phyloP scores from a whole-genome alignment of 495 filamentous ascomycete genomes.

The Podospora comata region DNA sequence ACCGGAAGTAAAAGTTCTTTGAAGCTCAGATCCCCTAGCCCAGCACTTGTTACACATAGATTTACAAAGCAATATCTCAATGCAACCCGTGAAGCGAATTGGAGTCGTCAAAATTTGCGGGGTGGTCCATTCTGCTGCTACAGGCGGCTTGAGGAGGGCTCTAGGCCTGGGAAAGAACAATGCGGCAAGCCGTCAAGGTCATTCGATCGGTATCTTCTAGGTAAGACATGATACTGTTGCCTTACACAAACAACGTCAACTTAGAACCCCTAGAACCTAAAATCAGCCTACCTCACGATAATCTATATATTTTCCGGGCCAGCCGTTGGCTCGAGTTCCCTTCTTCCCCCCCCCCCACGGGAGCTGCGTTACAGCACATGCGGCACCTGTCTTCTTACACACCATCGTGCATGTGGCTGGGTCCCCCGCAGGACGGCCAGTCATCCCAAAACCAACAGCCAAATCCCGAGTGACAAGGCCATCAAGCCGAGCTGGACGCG shows the following conservation, averaged over 20 bases:
- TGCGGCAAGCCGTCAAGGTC: background rate
- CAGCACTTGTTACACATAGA: background rate
- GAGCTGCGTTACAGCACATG: background rate
- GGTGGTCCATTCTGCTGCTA: background rate
- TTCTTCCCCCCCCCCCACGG: background rate
- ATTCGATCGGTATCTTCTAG: background rate
- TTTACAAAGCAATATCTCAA: background rate
- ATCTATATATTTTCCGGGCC: background rate
- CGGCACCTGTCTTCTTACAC: background rate
- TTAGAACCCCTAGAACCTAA: background rate
- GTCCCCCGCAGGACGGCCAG: background rate
- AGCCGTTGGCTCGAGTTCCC: background rate
- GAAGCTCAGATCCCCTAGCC: background rate
- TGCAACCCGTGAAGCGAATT: background rate
- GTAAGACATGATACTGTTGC: background rate
- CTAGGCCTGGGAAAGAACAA: background rate
- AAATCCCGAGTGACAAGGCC: background rate
- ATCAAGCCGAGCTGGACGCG: background rate
- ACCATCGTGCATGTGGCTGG: background rate
- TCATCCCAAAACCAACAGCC: conserved; percentile 5
- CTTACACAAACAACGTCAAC: background rate
- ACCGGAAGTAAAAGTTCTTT: background rate
- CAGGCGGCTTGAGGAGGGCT: background rate
- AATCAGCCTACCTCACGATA: background rate
- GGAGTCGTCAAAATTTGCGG: background rate